Percentiles rank a stretch among this genome's conserved stretches.
phyloP scores from a whole-genome alignment of 495 filamentous ascomycete species.

The Haplographium delicatum region DNA sequence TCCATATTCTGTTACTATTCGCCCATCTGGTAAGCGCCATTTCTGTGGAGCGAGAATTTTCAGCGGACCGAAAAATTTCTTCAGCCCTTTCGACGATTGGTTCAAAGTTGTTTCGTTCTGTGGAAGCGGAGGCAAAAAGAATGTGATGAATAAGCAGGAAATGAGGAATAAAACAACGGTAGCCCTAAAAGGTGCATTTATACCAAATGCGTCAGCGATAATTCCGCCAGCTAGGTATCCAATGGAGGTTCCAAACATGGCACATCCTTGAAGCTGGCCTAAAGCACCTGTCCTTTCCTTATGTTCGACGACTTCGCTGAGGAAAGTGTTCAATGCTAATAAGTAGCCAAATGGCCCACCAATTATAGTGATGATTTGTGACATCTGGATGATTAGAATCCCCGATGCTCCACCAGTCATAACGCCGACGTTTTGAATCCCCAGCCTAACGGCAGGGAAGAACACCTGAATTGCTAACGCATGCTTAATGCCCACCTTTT shows the following conservation, averaged over 20 bases:
- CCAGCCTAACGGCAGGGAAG: conserved; percentile 46
- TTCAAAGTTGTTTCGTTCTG: conserved; percentile 23
- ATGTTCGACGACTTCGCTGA: conserved; percentile 43
- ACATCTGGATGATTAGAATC: conserved; percentile 50
- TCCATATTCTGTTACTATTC: conserved; percentile 40
- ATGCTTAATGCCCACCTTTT: conserved; percentile 45
- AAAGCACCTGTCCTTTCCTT: conserved; percentile 46
- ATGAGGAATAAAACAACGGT: conserved; percentile 42
- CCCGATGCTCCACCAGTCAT: conserved; percentile 41
- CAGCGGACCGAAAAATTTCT: conserved; percentile 48
- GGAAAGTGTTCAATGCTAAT: conserved; percentile 49
- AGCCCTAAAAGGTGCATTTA: conserved; percentile 46
- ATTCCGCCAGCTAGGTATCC: conserved; percentile 49
- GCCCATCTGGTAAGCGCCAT: conserved; percentile 37
- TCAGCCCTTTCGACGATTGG: conserved; percentile 27
- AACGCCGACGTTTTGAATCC: conserved; percentile 49
- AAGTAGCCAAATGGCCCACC: conserved; percentile 54
- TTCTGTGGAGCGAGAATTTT: conserved; percentile 44
- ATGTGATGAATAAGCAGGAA: conserved; percentile 31
- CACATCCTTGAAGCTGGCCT: conserved; percentile 47
- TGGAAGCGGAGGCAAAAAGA: conserved; percentile 38
- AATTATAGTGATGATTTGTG: conserved; percentile 50
- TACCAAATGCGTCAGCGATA: conserved; percentile 45
- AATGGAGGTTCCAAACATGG: conserved; percentile 50
- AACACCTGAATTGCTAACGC: conserved; percentile 46